Evolutionary conservation across 257 asterid species (phyloP).

Genomic region (Solanum clarkiae): DNA sequence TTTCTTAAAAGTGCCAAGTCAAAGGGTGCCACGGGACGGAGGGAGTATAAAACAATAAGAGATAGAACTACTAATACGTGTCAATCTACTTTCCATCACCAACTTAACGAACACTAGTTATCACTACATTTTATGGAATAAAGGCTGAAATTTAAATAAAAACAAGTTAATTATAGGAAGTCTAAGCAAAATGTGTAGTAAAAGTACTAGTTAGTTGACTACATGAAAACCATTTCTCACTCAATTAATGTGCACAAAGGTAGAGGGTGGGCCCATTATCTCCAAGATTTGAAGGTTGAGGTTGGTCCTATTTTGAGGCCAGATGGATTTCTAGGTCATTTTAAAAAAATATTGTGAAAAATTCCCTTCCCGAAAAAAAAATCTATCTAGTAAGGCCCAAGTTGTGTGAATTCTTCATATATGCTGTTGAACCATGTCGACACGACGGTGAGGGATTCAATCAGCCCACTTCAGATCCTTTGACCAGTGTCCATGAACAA

Average conservation of each 20-base stretch:
- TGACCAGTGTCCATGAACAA: neutral
- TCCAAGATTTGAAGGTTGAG: neutral
- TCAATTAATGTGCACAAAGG: neutral
- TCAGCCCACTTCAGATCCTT: neutral
- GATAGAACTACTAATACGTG: neutral
- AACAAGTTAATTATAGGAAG: neutral
- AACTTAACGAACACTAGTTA: neutral
- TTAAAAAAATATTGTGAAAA: neutral
- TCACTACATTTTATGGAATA: neutral
- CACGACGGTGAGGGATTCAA: neutral
- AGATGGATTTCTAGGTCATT: neutral
- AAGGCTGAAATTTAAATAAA: neutral
- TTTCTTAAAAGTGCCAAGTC: too few relatives aligned
- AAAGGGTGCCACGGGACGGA: too few relatives aligned
- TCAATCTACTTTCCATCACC: neutral
- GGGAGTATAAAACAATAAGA: neutral
- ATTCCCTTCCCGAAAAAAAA: neutral
- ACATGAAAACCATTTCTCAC: neutral
- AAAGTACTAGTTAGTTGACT: neutral
- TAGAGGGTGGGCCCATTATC: neutral
- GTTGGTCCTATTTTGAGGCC: neutral
- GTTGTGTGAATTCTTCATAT: neutral
- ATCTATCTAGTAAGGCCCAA: neutral
- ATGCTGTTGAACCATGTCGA: neutral
- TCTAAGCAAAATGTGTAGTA: neutral